Conservation (phyloP, 768 basidiomycete species). For the Pisolithus orientalis region DNA sequence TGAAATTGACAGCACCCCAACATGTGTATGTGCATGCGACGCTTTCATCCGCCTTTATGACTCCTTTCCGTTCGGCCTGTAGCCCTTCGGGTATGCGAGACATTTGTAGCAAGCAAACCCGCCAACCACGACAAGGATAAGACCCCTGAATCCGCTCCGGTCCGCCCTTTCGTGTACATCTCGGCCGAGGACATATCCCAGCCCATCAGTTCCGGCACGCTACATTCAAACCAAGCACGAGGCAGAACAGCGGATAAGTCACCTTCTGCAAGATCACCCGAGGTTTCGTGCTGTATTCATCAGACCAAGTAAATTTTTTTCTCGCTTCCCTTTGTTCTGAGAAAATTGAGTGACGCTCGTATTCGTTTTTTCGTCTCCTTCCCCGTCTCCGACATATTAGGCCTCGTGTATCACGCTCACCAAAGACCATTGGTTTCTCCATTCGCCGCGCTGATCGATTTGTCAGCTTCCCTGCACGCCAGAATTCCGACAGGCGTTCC, state of each 20-base stretch:
- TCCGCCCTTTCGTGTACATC: slow-evolving; percentile 82
- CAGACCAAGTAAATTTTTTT: slow-evolving; percentile 63
- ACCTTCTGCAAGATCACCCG: slow-evolving; percentile 39
- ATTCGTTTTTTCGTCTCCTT: neutral
- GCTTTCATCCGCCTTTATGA: slow-evolving; percentile 5
- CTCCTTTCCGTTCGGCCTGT: slow-evolving; percentile 9
- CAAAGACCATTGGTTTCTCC: slow-evolving; percentile 85
- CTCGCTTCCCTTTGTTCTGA: slow-evolving; percentile 4
- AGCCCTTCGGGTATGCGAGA: slow-evolving; percentile 75
- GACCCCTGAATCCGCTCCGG: slow-evolving; percentile 18
- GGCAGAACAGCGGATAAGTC: slow-evolving; percentile 68
- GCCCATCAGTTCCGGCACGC: slow-evolving; percentile 72
- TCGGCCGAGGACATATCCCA: slow-evolving; percentile 87
- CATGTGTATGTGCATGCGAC: neutral
- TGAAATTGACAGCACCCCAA: neutral
- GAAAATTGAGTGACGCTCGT: slow-evolving; percentile 9
- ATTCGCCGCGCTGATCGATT: slow-evolving; percentile 74
- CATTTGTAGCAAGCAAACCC: slow-evolving; percentile 51
- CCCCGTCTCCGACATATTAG: slow-evolving; percentile 33
- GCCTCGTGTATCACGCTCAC: slow-evolving; percentile 95
- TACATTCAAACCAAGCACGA: slow-evolving; percentile 95
- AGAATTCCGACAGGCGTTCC: slow-evolving; percentile 51
- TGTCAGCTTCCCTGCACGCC: slow-evolving; percentile 69
- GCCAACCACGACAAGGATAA: slow-evolving; percentile 3
- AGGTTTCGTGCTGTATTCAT: slow-evolving; percentile 70